Conservation (phyloP, 106 monocot species). For the Acorus calamus region DNA sequence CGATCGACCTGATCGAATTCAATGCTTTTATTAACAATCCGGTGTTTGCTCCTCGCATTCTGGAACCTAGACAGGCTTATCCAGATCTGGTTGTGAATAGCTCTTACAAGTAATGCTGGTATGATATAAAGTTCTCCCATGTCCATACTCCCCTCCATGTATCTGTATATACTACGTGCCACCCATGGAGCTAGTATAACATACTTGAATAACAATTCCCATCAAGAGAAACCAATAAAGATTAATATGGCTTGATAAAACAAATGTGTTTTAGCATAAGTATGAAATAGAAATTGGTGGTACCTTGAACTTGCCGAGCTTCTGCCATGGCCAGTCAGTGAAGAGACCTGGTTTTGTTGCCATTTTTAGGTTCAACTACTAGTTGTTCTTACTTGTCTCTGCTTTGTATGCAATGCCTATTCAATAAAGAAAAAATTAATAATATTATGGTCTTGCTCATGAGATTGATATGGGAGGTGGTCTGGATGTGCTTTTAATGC, state of each 20-base stretch:
- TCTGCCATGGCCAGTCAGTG: conserved; percentile 83
- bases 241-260: background rate
- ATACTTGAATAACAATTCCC: conserved; percentile 21
- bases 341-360: conserved; percentile 47
- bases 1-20: conserved; percentile 77
- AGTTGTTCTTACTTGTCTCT: no score
- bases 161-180: conserved; percentile 12
- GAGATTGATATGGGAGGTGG: no score
- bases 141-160: conserved; percentile 4
- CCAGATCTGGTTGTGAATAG: conserved; percentile 44
- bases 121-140: conserved; percentile 10
- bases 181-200: conserved; percentile 45
- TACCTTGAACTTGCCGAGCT: conserved; percentile 76
- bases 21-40: conserved; percentile 45
- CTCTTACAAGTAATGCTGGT: conserved; percentile 16
- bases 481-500: no score
- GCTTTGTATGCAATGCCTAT: no score
- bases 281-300: background rate
- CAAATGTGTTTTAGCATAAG: background rate
- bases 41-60: conserved; percentile 46
- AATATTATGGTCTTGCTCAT: no score
- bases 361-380: no score
- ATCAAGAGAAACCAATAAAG: background rate
- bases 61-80: conserved; percentile 50
- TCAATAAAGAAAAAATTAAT: no score